These are phyloP conservation scores for Aspergillus amoenus DNA, from an alignment of 2,329 filamentous ascomycete species.

Conservation along the genomic window DNA sequence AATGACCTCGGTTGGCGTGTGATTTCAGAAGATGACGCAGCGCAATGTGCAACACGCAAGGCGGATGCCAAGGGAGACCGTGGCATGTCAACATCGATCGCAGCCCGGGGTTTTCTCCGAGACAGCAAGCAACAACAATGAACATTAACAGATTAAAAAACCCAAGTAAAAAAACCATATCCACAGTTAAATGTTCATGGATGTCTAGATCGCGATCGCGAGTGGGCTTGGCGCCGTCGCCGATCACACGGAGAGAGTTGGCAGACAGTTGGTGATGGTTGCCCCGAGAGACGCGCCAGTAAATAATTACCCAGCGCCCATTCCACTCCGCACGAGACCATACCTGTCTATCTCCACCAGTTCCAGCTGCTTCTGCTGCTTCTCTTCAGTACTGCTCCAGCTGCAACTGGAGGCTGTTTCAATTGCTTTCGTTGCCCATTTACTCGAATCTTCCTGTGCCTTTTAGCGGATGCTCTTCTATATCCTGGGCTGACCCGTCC, in stretches of 20 bases:
- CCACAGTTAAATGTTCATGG: background rate
- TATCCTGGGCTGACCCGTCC: slow-evolving; percentile 9
- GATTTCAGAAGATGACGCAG: too few relatives aligned
- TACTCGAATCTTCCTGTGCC: background rate
- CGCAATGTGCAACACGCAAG: background rate
- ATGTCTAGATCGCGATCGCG: background rate
- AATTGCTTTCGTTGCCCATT: slow-evolving; percentile 4
- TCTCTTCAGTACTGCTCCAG: slow-evolving; percentile 12
- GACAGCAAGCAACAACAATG: background rate
- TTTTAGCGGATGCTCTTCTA: slow-evolving; percentile 1
- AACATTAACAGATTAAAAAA: background rate
- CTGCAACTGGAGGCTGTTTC: slow-evolving; percentile 8
- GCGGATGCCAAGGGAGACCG: background rate
- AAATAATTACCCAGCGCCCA: slow-evolving; percentile 24
- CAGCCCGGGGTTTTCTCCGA: background rate
- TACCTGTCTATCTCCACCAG: slow-evolving; percentile 24
- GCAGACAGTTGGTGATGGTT: slow-evolving; percentile 16
- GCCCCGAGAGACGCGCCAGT: slow-evolving; percentile 30
- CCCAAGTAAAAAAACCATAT: background rate
- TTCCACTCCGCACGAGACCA: slow-evolving; percentile 16
- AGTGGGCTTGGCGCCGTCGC: background rate
- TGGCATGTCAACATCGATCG: background rate
- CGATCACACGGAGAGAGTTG: background rate
- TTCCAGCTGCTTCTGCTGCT: slow-evolving; percentile 19
- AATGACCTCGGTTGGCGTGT: too few relatives aligned